Evolutionary conservation across 2,329 filamentous ascomycete species (phyloP), one percentile per base, ranked within the genome.

Genomic region (Pseudonectria foliicola): DNA sequence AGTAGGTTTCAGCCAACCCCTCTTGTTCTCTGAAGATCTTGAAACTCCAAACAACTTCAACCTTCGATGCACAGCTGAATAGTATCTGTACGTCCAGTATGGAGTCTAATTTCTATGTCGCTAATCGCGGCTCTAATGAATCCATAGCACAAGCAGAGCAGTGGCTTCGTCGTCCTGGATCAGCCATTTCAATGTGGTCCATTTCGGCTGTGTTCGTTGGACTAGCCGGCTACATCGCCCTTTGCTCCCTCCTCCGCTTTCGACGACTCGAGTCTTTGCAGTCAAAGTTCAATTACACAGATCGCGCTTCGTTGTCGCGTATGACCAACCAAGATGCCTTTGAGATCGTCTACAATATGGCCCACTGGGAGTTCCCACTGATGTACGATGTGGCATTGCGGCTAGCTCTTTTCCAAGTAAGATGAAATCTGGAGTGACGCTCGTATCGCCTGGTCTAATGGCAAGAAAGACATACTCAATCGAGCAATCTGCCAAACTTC

Each of bases 281-380:
- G n/a, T 45, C 48, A 27, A 47, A 47, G 21, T 53, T 57, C 41
- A 45, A 50, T 13, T 66, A 54, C 38, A 40, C 53, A 4, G 52
- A 61, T 40, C 60, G 62, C 10, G 43, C 42, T 7, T 64, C 63
- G 4, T 35, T 67, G 7, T 48, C 55, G 8, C 42, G 46, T 33
- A 68, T 68, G 65, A 66, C 61, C 12, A 57, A 60, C 27, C 42
- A 57, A 40, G 62, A 73, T 33, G 67, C 71, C 6, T 64, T 67
- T 38, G 55, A 59, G 35, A 65, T 72, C 40, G 48, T 68, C 12
- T 55, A 58, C 38, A 52, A 53, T 24, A 38, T 63, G 6, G 38
- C 49, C 4, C 36, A 49, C 12, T 40, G 45, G 2, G 64, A 68
- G 35, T 67, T 66, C 25, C 63, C 65, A 0, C 46, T 56, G 8